Base-by-base conservation (phyloP, 768 basidiomycete species). In the Tricholoma hemisulphureum region DNA sequence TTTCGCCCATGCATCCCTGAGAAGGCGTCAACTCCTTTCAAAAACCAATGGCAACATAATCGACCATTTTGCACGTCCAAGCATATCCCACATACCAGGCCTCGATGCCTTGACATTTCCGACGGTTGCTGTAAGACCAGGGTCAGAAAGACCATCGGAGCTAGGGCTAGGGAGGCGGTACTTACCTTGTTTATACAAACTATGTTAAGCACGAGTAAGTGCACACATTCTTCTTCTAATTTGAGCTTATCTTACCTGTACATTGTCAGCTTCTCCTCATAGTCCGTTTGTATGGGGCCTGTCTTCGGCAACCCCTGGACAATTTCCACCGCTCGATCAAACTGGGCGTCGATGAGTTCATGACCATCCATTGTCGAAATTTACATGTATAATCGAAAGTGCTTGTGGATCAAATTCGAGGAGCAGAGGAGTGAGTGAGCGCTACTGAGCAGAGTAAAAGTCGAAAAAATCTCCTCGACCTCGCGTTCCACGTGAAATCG, bases 1-100 rank as follows among this genome's bases (percentile, higher is more conserved):
- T 69, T 95, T 96, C 48, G 89, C 88, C 95, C 95, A 98, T 43
- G 91, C 91, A 75, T 95, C 94, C 93, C 93, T 95, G 53, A 23
- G 20, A 53, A 16, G 23, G 57, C 34, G 37, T 64, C 31, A 65
- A 55, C 32, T 24, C 21, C 31, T 29, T 48, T 29, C 16, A 23
- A 20, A 20, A 48, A 21, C 11, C 37, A 32, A 53, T 24, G 48
- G 23, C 34, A 59, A 50, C 13, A 53, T n/a, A 63, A 80, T 23
- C 61, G n/a, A 93, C 95, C 95, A 97, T 77, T 98, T 98, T 20
- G 95, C 94, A 63, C 94, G 80, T 39, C 91, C 92, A 6, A 97
- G 76, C 84, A 96, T 87, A 69, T 98, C 95, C 77, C 87, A 92
- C 10, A 97, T 85, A 9, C 89, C 89, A 11, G 95, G 95, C 35